Evolutionary conservation across 495 filamentous ascomycete species (phyloP), one percentile per base, ranked within the genome.

Genomic region (Trypethelium eluteriae): DNA sequence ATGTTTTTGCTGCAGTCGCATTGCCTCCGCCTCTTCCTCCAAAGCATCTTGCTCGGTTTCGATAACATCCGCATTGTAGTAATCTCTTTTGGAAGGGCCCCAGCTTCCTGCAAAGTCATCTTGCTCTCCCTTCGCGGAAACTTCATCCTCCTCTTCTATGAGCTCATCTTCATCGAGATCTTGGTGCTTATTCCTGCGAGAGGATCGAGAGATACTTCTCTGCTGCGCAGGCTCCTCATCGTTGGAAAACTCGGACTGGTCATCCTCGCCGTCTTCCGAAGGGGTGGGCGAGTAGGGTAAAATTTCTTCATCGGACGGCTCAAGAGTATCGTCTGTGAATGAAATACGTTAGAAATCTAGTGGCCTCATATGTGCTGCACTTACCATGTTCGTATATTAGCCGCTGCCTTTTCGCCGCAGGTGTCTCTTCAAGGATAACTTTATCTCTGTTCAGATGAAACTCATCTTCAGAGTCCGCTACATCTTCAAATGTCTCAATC

Each of bases 381-480:
- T 10, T 9, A 59, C 53, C 53, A 35, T 11, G 3, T 34, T 9
- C 53, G 18, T 36, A 9, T 34, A 10, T 59, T 5, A 59, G 53
- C 72, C 85, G 84, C 68, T 86, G 81, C 70, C 88, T 85, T 80
- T 94, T 96, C 53, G 87, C 84, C 38, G 88, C 85, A 38, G 88
- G 89, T 38, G 81, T 86, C 68, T 93, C 89, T 57, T 94, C 90
- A 36, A 98, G 80, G 71, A 95, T 76, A 64, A 98, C 84, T 70
- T 90, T 86, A 76, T 98, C 93, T 39, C 89, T 84, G 65, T 89
- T 85, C 47, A 90, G 78, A 71, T 89, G 88, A 77, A 96, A 96
- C 67, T 94, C 92, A 77, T 98, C 94, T 72, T 95, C 90, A 1
- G 91, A 93, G 73, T 95, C 87, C 71, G 93, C 91, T 69, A 96